Conservation (phyloP, 345 rosid species). For the Brassica nigra region DNA sequence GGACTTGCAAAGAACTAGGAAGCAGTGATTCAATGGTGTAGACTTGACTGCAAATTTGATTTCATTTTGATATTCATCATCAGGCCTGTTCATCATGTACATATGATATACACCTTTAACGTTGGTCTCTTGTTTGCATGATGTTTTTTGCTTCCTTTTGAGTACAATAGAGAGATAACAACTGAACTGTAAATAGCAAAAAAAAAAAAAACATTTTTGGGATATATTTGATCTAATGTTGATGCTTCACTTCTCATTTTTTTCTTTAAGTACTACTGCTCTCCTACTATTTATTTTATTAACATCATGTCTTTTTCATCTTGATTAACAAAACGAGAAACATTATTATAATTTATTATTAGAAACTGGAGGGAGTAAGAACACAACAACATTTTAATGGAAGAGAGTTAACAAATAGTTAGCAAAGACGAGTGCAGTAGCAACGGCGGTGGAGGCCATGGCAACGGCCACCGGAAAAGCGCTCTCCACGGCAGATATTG, state of each 20-base stretch:
- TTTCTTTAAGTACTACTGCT: not conserved
- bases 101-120: no score
- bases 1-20: constrained; percentile 41
- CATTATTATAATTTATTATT: not conserved
- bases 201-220: no score
- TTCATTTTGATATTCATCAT: not conserved
- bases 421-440: constrained; percentile 43
- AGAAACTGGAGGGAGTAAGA: not conserved
- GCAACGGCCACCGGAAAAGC: constrained; percentile 45
- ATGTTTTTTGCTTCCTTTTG: not conserved
- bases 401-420: not conserved
- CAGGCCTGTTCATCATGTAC: no score
- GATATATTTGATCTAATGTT: not conserved
- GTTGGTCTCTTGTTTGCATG: no score
- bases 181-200: no score
- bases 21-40: not conserved
- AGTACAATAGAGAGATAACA: not conserved
- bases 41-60: not conserved
- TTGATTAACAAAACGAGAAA: not conserved
- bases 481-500: constrained; percentile 39
- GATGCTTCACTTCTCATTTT: not conserved
- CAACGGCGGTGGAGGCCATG: constrained; percentile 42
- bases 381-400: not conserved
- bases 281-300: not conserved
- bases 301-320: not conserved